Base-by-base conservation (phyloP, 768 basidiomycete genomes). In the Hortiboletus campestris region DNA sequence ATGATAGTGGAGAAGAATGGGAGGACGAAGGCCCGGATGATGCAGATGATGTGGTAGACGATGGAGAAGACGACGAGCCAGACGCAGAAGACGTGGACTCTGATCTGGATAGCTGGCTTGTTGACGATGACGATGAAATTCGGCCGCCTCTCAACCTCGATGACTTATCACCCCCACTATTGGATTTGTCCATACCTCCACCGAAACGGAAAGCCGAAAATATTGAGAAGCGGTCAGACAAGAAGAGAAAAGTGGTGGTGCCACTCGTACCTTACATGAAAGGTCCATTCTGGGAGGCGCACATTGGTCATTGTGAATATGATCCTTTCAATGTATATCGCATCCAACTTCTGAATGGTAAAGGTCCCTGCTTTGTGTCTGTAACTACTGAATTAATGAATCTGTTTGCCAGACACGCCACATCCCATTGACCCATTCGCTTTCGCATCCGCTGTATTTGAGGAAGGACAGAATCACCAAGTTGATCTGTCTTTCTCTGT, bases 1-100 rank as follows among this genome's bases (percentile, higher is more conserved):
- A 95, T 66, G 95, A 99, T 74, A 94, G 91, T 49, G 96, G 92
- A 14, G 93, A 87, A 63, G 97, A 98, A 63, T 98, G 97, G 97
- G 92, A 93, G 59, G 90, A 89, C 54, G 94, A 94, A 67, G 84
- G 85, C 20, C 79, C 76, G 13, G 82, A 80, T 4, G 91, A 86
- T 22, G 90, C 84, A 12, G 91, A 87, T 47, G 90, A 91, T 46
- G 88, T 90, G 51, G 82, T 87, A 8, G 77, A 76, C 40, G 75
- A 74, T 35, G 78, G 64, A 19, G 86, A 88, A 6, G 90, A 91
- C 16, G 86, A 78, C 13, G 87, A 84, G 14, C 84, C 80, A 6
- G 85, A 84, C 11, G 83, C 80, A 10, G 82, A 74, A 11, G 82
- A 79, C 2, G 74, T 72, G 7, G 76, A 74, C 45, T 72, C 71